Evolutionary conservation across 805 yeast species (phyloP).

Genomic region (Yamadazyma ubonensis): DNA sequence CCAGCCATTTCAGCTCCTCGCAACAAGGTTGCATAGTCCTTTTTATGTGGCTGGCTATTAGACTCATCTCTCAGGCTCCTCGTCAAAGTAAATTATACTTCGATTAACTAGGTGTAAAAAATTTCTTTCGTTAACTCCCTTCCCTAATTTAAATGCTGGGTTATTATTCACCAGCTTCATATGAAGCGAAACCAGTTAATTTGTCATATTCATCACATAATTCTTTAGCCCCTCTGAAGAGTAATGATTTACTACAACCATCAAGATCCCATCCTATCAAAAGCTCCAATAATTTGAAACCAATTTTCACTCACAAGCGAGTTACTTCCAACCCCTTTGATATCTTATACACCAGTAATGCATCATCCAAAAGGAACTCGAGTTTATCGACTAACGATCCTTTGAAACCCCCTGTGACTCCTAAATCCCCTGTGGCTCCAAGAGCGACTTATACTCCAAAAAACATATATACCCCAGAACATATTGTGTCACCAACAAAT

Average conservation of each 20-base stretch:
- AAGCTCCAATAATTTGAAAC: background rate
- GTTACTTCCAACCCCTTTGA: conserved; percentile 29
- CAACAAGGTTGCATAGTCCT: background rate
- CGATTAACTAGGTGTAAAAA: too few relatives aligned
- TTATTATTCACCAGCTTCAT: conserved; percentile 10
- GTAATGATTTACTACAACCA: conserved; percentile 10
- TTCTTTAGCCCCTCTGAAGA: conserved; percentile 13
- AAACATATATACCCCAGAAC: conserved; percentile 9
- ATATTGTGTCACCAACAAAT: conserved; percentile 1
- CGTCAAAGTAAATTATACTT: too few relatives aligned
- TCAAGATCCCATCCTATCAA: conserved; percentile 1
- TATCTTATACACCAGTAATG: conserved; percentile 19
- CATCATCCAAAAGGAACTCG: conserved; percentile 6
- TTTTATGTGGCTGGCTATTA: background rate
- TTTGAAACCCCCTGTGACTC: conserved; percentile 2
- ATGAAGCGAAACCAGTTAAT: conserved; percentile 13
- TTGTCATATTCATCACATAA: conserved; percentile 13
- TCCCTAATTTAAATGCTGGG: conserved; percentile 3
- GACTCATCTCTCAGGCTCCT: background rate
- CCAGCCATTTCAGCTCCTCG: conserved; percentile 11
- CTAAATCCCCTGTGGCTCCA: conserved; percentile 2
- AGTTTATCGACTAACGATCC: background rate
- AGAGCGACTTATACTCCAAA: conserved; percentile 7
- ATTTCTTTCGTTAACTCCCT: background rate
- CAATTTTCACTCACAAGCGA: conserved; percentile 14